Evolutionary conservation across 345 rosid species (phyloP), one percentile per base, ranked within the genome.

Genomic region (Linum lewisii): DNA sequence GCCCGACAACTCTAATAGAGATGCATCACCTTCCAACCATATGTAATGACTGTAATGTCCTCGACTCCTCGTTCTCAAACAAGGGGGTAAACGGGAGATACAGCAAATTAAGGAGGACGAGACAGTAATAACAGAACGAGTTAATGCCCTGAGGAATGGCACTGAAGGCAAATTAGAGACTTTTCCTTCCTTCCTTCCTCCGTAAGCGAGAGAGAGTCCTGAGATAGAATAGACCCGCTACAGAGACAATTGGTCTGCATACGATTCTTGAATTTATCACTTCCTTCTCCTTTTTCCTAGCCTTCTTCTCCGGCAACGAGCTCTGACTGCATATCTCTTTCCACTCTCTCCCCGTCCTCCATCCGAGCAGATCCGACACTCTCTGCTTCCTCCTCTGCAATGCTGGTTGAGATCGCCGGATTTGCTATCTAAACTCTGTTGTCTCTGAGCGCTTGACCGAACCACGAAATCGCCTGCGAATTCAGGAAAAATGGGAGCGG

Each of bases 401-500:
- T 54, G 57, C 57, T 24, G 26, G 26, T 23, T 54, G 29, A 54
- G 57, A 54, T 54, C 57, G 24, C 29, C 57, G 57, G 26, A 54
- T 42, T 42, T 16, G 47, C 15, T 42, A 11, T 42, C 47, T 42
- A 16, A 42, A 22, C 57, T 4, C 10, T 13, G 57, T 23, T 54
- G 24, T 14, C 24, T 24, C 26, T 22, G 57, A 52, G 26, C 26
- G 26, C 18, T 54, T 11, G 2, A 20, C 26, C 57, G 11, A 22
- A 7, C 15, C 24, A 54, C 29, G 2, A 2, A 23, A 54, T 7
- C 24, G 57, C 26, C 26, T 9, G 24, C 18, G 24, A 21, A 13
- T 51, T 65, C 55, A 29, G 38, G 7, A 11, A 34, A 38, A 69
- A 90, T 90, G 99, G 97, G 99, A 58, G 86, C 82, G 22, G 90